Evolutionary conservation across 2,329 filamentous ascomycete species (phyloP).

Genomic region (Curvularia verruculosa): DNA sequence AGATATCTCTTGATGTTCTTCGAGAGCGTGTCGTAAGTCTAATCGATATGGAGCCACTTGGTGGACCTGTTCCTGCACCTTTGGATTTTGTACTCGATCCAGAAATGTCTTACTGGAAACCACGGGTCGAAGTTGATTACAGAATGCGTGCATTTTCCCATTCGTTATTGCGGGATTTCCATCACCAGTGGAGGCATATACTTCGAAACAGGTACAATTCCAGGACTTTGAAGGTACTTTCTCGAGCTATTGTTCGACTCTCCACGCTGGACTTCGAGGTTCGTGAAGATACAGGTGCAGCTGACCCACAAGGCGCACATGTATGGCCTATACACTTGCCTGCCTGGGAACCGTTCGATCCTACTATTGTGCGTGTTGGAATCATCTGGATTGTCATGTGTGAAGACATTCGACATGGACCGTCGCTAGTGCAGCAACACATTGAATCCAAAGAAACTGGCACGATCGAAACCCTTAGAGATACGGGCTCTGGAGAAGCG

Average conservation of each 20-base stretch:
- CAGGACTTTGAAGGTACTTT: neutral
- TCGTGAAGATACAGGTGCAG: neutral
- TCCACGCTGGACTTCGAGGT: conserved; percentile 3
- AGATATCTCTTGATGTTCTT: conserved; percentile 1
- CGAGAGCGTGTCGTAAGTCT: conserved; percentile 1
- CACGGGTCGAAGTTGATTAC: neutral
- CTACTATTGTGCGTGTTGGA: neutral
- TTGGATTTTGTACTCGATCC: neutral
- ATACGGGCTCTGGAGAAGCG: neutral
- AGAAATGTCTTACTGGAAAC: conserved; percentile 1
- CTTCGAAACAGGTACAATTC: conserved; percentile 1
- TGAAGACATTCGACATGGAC: neutral
- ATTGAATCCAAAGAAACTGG: neutral
- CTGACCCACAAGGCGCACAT: neutral
- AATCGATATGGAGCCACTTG: neutral
- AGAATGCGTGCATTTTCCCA: conserved; percentile 2
- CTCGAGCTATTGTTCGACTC: conserved; percentile 1
- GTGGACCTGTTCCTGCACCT: neutral
- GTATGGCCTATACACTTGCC: conserved; percentile 2
- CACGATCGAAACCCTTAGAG: neutral
- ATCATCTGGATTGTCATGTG: neutral
- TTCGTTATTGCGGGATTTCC: conserved; percentile 2
- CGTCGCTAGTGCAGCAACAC: neutral
- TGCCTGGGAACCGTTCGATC: conserved; percentile 1
- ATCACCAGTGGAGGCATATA: conserved; percentile 1